These are phyloP conservation scores for Blastobotrys petasosporus DNA, from an alignment of 1,139 yeast species.

Conservation along the genomic window DNA sequence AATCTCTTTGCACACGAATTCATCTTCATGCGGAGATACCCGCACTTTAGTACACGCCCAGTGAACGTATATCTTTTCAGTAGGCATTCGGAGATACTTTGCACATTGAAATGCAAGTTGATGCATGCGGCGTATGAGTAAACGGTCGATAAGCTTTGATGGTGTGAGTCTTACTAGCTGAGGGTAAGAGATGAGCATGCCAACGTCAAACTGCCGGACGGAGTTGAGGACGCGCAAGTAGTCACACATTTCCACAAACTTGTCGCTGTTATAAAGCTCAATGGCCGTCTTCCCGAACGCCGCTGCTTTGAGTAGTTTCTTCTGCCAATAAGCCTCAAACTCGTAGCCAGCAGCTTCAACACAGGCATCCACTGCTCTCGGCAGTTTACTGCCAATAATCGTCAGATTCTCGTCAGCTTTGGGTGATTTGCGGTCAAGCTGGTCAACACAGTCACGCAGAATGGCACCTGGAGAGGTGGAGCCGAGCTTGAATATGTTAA, in stretches of 20 bases:
- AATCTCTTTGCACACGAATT: conserved; percentile 48
- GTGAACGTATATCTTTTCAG: conserved; percentile 55
- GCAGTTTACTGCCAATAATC: conserved; percentile 45
- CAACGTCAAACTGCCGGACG: conserved; percentile 57
- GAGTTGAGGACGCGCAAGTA: conserved; percentile 64
- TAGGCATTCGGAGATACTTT: conserved; percentile 46
- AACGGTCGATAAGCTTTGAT: conserved; percentile 49
- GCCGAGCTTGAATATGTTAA: conserved; percentile 71
- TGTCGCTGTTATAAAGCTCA: conserved; percentile 50
- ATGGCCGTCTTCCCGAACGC: conserved; percentile 76
- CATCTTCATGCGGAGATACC: conserved; percentile 52
- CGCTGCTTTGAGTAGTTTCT: conserved; percentile 71
- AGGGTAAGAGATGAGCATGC: conserved; percentile 56
- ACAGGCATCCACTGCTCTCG: conserved; percentile 64
- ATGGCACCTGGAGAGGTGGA: conserved; percentile 81
- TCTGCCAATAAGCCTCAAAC: conserved; percentile 72
- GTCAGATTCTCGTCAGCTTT: conserved; percentile 77
- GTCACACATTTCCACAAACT: conserved; percentile 57
- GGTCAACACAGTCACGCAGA: conserved; percentile 73
- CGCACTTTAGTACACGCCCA: conserved; percentile 81
- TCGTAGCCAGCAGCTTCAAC: conserved; percentile 73
- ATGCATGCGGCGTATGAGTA: conserved; percentile 58
- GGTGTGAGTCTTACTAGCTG: conserved; percentile 41
- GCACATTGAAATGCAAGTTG: conserved; percentile 59
- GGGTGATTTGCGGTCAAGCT: conserved; percentile 63